phyloP scores from a whole-genome alignment of 1,284 basidiomycete genomes.

The Acaromyces ingoldii region DNA sequence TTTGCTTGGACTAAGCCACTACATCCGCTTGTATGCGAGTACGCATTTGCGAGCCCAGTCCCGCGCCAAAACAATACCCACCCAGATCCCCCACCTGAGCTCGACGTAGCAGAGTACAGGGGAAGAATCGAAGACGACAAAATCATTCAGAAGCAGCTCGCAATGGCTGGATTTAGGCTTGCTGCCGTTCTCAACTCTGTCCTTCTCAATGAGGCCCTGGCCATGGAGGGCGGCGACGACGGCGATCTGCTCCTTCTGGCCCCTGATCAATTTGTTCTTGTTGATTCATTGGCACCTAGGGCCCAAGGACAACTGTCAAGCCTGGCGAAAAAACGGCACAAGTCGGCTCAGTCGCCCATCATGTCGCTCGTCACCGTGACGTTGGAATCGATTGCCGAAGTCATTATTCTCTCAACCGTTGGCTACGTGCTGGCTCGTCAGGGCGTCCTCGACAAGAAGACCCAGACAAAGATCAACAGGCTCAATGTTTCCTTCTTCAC shows the following conservation, averaged over 20 bases:
- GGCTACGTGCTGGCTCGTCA: constrained; percentile 75
- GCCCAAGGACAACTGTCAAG: background rate
- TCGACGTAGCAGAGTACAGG: constrained; percentile 78
- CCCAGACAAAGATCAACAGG: constrained; percentile 62
- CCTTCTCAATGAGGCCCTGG: constrained; percentile 17
- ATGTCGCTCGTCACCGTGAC: constrained; percentile 37
- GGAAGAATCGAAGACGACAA: constrained; percentile 58
- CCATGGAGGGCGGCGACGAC: background rate
- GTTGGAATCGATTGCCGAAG: constrained; percentile 69
- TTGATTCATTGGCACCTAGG: background rate
- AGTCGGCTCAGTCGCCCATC: constrained; percentile 18
- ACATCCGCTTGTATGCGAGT: constrained; percentile 38
- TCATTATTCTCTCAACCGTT: constrained; percentile 77
- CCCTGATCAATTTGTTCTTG: background rate
- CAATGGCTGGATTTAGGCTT: constrained; percentile 73
- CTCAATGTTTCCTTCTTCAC: constrained; percentile 77
- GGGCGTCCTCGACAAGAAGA: constrained; percentile 80
- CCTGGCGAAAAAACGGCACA: background rate
- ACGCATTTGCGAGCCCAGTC: constrained; percentile 65
- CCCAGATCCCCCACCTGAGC: constrained; percentile 60
- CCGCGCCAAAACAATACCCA: constrained; percentile 16
- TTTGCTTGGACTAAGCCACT: constrained; percentile 53
- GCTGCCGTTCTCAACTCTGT: constrained; percentile 70
- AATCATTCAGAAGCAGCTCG: constrained; percentile 73
- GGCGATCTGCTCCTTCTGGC: background rate